A percentile compares a stretch with the other conserved stretches of the same genome.
These are phyloP conservation scores for Calendula officinalis DNA, from an alignment of 129 eudicot species.

Conservation along the genomic window DNA sequence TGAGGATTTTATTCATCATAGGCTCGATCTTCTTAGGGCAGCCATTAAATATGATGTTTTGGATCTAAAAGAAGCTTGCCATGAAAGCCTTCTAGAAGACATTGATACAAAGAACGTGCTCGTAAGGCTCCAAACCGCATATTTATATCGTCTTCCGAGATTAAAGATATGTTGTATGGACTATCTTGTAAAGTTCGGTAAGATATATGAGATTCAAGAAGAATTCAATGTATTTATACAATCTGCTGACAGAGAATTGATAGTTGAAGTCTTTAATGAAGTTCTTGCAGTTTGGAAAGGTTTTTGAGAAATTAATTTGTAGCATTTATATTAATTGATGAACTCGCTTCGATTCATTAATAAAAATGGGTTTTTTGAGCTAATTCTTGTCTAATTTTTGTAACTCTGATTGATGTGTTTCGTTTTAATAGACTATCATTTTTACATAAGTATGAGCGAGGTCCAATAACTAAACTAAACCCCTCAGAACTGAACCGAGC, in stretches of 20 bases:
- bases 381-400: too few relatives aligned
- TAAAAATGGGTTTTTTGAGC: too few relatives aligned
- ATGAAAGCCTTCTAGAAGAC: conserved; percentile 68
- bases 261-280: conserved; percentile 63
- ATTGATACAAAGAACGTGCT: conserved; percentile 68
- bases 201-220: conserved; percentile 67
- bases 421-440: too few relatives aligned
- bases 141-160: conserved; percentile 50
- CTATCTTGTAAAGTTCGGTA: conserved; percentile 81
- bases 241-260: conserved; percentile 66
- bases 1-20: conserved; percentile 53
- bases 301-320: conserved; percentile 36
- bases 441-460: too few relatives aligned
- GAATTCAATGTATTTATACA: conserved; percentile 55
- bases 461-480: too few relatives aligned
- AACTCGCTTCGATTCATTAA: neutral
- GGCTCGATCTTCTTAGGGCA: conserved; percentile 70
- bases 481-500: too few relatives aligned
- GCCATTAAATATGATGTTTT: conserved; percentile 77
- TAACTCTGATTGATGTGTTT: too few relatives aligned
- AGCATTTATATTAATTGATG: neutral
- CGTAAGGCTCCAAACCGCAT: conserved; percentile 68
- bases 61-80: conserved; percentile 78
- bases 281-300: conserved; percentile 83
- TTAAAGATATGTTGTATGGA: conserved; percentile 67